Evolutionary conservation across 1,284 basidiomycete genomes (phyloP), one percentile per base, ranked within the genome.

Genomic region (Neolentinus lepideus): DNA sequence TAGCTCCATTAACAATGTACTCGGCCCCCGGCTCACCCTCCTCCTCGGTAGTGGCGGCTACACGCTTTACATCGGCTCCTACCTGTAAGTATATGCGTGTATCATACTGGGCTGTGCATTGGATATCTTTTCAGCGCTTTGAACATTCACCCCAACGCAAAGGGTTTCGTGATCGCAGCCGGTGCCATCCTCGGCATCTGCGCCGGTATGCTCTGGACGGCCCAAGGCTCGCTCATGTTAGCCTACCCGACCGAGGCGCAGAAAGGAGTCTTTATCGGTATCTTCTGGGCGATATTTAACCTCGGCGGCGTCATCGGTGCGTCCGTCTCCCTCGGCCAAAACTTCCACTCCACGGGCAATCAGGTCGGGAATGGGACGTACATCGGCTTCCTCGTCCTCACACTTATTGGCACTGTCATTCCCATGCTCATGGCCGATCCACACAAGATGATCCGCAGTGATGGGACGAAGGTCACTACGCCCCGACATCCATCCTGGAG

Each of bases 191-290:
- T 94, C 16, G 92, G 92, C 48, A 64, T 92, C 53, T 92, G 89
- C 64, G 92, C 93, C 12, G 89, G 88, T 50, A 67, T 94, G 25
- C 74, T 94, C n/a, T 92, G 90, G 91, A 85, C 88, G 0, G 88
- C 88, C 1, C 92, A 94, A 64, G 91, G 91, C 19, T 84, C 83
- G 3, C 73, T 93, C 59, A 93, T 93, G 85, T 74, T 94, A 63
- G 79, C 88, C 1, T 94, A 93, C 36, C 52, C 52, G 22, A 90
- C 84, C 38, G 85, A 88, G 66, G 64, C 71, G 60, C 78, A 91
- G 66, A 95, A 94, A 68, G 92, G 92, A 14, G 74, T 73, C 55
- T 90, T 79, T 67, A 92, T 94, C 59, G 84, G 81, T 33, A 71
- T 86, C 56, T 84, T 88, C 67, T 89, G 86, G 86, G 71, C 77